Conservation (phyloP, 1,284 basidiomycete species). For the Tilletia indica region DNA sequence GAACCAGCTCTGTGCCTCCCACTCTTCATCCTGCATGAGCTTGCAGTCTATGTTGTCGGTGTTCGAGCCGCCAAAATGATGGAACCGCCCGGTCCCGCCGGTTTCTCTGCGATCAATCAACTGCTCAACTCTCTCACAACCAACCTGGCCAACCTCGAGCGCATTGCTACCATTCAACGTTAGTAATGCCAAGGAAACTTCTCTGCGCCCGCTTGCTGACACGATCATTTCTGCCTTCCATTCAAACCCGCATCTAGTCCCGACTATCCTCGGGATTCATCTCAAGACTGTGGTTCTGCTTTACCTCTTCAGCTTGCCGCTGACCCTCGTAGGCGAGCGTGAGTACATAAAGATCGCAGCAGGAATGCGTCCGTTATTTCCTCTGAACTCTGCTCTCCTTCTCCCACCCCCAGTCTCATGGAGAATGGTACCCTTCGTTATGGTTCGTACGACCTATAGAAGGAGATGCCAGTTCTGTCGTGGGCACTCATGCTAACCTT, state of each 20-base stretch:
- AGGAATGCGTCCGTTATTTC: slow-evolving; percentile 14
- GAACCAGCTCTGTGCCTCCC: slow-evolving; percentile 22
- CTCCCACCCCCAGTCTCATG: slow-evolving; percentile 59
- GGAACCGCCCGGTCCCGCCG: slow-evolving; percentile 34
- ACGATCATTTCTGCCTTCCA: slow-evolving; percentile 14
- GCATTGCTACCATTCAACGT: slow-evolving; percentile 55
- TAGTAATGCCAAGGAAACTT: neutral
- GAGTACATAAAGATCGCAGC: slow-evolving; percentile 38
- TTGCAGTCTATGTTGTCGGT: slow-evolving; percentile 30
- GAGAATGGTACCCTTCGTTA: slow-evolving; percentile 75
- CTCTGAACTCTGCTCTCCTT: neutral
- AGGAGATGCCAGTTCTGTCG: no score
- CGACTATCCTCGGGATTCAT: slow-evolving; percentile 70
- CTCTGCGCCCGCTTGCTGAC: neutral
- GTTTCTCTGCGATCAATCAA: slow-evolving; percentile 30
- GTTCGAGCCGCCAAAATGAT: slow-evolving; percentile 28
- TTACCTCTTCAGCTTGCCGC: slow-evolving; percentile 80
- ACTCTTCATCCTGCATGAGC: slow-evolving; percentile 28
- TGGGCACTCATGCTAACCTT: no score
- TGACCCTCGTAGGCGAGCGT: slow-evolving; percentile 74
- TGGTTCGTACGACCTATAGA: neutral
- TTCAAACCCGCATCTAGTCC: slow-evolving; percentile 10
- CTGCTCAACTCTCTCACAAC: slow-evolving; percentile 68
- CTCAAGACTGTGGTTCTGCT: slow-evolving; percentile 88
- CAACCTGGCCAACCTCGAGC: slow-evolving; percentile 78